phyloP scores from a whole-genome alignment of 192 early-diverging fungal species.

The Entomortierella lignicola region DNA sequence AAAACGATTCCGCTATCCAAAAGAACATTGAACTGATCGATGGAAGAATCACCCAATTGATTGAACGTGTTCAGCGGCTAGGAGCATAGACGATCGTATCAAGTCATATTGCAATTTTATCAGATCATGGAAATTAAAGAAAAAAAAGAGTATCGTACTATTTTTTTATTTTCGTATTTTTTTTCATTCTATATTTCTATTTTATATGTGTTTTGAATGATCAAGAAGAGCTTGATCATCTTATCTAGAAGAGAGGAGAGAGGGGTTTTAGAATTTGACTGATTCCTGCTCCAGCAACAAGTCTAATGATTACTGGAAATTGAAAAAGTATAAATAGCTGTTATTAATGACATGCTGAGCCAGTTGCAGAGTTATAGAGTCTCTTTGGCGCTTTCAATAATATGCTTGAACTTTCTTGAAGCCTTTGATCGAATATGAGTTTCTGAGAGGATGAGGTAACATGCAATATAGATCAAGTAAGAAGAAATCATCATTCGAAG shows the following conservation, averaged over 20 bases:
- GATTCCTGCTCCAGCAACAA: no score
- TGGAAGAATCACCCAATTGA: constrained; percentile 70
- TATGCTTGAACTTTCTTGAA: neutral
- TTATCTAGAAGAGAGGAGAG: neutral
- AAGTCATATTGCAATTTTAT: neutral
- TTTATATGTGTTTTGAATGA: neutral
- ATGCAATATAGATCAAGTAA: neutral
- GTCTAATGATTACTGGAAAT: no score
- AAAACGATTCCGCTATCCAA: constrained; percentile 71
- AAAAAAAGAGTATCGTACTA: no score
- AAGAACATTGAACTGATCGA: constrained; percentile 76
- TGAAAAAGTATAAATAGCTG: no score
- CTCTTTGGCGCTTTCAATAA: neutral
- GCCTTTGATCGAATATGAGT: constrained; percentile 10
- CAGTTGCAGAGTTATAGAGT: no score
- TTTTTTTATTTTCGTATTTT: no score
- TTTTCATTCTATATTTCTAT: neutral
- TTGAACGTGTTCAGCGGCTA: constrained; percentile 62
- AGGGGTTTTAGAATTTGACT: no score
- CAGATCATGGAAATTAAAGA: no score
- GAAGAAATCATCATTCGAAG: constrained; percentile 7
- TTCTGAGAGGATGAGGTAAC: constrained; percentile 26
- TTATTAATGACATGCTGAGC: no score
- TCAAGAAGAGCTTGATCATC: neutral
- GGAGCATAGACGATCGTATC: constrained; percentile 30